Base-by-base conservation (phyloP, 495 filamentous ascomycete genomes). In the Acidiella bohemica region DNA sequence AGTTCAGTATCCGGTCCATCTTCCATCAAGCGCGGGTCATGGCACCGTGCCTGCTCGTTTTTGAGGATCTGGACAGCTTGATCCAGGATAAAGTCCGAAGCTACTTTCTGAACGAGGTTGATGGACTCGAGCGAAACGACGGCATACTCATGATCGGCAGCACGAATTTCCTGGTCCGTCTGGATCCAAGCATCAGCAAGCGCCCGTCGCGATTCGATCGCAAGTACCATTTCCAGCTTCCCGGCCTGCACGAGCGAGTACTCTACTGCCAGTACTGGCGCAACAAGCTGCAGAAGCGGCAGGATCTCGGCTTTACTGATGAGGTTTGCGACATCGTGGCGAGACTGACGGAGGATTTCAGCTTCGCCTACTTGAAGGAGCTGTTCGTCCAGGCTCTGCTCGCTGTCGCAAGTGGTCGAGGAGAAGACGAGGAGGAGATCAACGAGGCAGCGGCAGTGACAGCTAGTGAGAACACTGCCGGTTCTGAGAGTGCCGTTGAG, bases 91-190 rank as follows among this genome's bases (percentile, higher is more conserved):
- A 40, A 7, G 67, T 73, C 16, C 59, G 75, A 10, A 70, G 64
- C 40, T 81, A 76, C 58, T 82, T 83, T 51, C 63, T 83, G 36
- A 82, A 82, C 50, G 74, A 82, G 47, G 67, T 81, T 3, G 78
- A 82, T 45, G 78, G 79, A 0, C 59, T 83, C 16, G 74, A 73
- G 46, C 45, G 41, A 12, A 62, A 62, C 38, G 53, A 62, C 32
- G 59, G 59, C 19, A 60, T 62, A 24, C 45, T 60, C 13, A 62
- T 62, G 57, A 47, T 62, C 19, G 57, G 51, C 10, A 49, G 43
- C 19, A 62, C 56, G 5, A 62, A 62, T 37, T 52, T 60, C 39
- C 47, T 62, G 26, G 57, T 59, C 39, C 40, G 34, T 14, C 47
- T 62, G 12, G 59, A 60, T 32, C 49, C 57, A 5, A 53, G 53